Evolutionary conservation across 2,329 filamentous ascomycete genomes (phyloP).

Genomic region (Sporothrix mexicana): DNA sequence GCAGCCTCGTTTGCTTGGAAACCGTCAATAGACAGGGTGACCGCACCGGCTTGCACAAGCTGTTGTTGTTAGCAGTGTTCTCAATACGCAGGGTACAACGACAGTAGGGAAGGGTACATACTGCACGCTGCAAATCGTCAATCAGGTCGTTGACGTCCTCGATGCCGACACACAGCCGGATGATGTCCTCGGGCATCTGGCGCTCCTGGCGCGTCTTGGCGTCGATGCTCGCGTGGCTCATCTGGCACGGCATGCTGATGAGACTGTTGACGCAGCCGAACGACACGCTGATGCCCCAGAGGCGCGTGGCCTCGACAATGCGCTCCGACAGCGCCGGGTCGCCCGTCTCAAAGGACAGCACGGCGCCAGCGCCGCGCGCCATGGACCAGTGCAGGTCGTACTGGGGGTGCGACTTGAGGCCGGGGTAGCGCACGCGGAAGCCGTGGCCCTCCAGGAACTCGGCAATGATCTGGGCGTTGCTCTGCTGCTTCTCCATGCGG

Average conservation of each 20-base stretch:
- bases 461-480: constrained; percentile 88
- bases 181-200: constrained; percentile 95
- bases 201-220: constrained; percentile 88
- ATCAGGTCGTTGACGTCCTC: constrained; percentile 91
- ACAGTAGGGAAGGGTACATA: constrained; percentile 57
- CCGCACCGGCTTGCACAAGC: constrained; percentile 93
- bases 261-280: constrained; percentile 98
- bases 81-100: background rate
- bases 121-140: constrained; percentile 88
- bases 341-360: constrained; percentile 95
- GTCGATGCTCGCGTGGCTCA: constrained; percentile 99
- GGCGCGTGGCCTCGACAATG: constrained; percentile 88
- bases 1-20: constrained; percentile 66
- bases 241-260: constrained; percentile 99
- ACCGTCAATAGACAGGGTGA: constrained; percentile 82
- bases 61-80: constrained; percentile 44
- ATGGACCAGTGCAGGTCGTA: constrained; percentile 96
- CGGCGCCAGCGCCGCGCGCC: constrained; percentile 90
- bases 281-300: constrained; percentile 96
- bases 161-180: constrained; percentile 93
- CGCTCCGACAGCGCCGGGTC: constrained; percentile 82
- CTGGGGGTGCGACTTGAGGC: constrained; percentile 91
- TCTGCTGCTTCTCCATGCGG: constrained; percentile 98
- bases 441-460: constrained; percentile 89
- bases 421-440: constrained; percentile 94